Evolutionary conservation across 352 stramenopile species (phyloP), one percentile per base, ranked within the genome.

Genomic region (Plasmopara muralis): DNA sequence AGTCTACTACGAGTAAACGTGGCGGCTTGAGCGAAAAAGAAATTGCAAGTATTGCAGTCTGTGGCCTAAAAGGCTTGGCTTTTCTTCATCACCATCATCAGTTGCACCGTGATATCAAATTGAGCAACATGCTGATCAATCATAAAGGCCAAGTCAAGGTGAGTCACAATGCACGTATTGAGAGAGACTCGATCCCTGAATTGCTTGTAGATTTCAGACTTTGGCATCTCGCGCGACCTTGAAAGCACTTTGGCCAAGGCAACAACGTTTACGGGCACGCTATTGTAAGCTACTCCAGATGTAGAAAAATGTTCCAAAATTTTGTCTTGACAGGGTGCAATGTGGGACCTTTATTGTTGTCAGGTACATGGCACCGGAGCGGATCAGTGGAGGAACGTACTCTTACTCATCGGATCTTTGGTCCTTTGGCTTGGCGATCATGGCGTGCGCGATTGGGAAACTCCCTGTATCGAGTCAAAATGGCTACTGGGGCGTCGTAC

Each of bases 71-170:
- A 47, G 91, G 89, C 0, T 66, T 98, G 2, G 66, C 66, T 0
- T 98, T 95, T 53, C 52, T 98, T 31, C 89, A 98, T 52, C 71
- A 87, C 29, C 74, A 89, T 47, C 81, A 93, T 38, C 87, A 96
- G 33, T 56, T 98, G 6, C 93, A 98, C 57, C 82, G 93, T 37
- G 93, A 98, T 35, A 96, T 98, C 58, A 98, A 98, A 54, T 85
- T 94, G 15, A 95, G 84, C 54, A 98, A 98, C 68, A 89, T 98
- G 66, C 79, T 98, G 9, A 81, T 98, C 37, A 96, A 96, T 60
- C 68, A 79, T 15, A 58, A 73, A 34, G 78, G 80, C 0, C 60
- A 84, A 54, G 79, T 91, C 50, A 93, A 93, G 68, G 73, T 84
- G 46, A 52, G 43, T 14, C 25, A 28, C n/a, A 10, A 41, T 41